Percentiles rank a stretch among this genome's conserved stretches.
Evolutionary conservation across 2,329 filamentous ascomycete species (phyloP).

Genomic region (Diaporthe citri): DNA sequence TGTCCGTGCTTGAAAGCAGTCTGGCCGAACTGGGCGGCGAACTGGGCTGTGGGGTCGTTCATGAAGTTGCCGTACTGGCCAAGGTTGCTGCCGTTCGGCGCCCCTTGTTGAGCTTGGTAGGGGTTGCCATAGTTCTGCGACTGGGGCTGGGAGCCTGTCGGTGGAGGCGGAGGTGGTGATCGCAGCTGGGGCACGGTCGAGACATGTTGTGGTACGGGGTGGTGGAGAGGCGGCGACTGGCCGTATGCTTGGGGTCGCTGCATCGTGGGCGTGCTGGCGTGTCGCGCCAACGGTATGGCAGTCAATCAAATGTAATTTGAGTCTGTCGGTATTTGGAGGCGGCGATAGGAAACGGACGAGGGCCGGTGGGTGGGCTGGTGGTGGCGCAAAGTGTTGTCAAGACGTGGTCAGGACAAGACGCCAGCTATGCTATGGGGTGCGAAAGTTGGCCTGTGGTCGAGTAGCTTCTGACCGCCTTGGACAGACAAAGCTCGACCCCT

Average conservation of each 20-base stretch:
- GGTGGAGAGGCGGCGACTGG: slow-evolving; percentile 93
- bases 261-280: slow-evolving; percentile 67
- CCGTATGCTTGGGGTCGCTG: slow-evolving; percentile 84
- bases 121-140: slow-evolving; percentile 74
- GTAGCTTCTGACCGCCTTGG: slow-evolving; percentile 9
- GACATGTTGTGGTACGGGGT: slow-evolving; percentile 97
- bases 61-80: slow-evolving; percentile 92
- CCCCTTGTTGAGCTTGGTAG: slow-evolving; percentile 78
- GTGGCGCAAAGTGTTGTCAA: slow-evolving; percentile 12
- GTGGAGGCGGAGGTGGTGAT: slow-evolving; percentile 82
- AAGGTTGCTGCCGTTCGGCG: slow-evolving; percentile 65
- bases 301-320: not conserved
- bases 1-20: slow-evolving; percentile 91
- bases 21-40: slow-evolving; percentile 94
- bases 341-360: not conserved
- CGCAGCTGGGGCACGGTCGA: slow-evolving; percentile 97
- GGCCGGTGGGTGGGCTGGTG: not conserved
- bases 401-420: slow-evolving; percentile 17
- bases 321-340: not conserved
- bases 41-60: slow-evolving; percentile 93
- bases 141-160: slow-evolving; percentile 76
- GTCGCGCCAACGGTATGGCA: not conserved
- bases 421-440: slow-evolving; percentile 24
- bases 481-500: slow-evolving; percentile 30
- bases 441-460: slow-evolving; percentile 15